A percentile compares a stretch with the other conserved stretches of the same genome.
phyloP scores from a whole-genome alignment of 2,329 filamentous ascomycete species.

The Cyphellophora attinorum region DNA sequence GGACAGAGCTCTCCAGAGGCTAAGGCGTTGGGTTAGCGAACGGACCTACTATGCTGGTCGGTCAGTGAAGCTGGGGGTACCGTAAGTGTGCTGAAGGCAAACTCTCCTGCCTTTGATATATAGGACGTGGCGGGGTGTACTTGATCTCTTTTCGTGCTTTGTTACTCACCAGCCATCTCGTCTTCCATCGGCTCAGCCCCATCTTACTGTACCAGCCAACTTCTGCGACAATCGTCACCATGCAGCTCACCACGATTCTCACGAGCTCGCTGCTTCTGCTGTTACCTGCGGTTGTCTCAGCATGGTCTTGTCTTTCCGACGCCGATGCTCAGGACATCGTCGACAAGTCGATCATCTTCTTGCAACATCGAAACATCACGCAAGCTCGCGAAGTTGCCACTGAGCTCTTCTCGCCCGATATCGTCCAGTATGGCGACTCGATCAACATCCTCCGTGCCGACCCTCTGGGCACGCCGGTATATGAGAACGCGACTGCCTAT shows the following conservation, averaged over 20 bases:
- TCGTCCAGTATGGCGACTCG: constrained; percentile 13
- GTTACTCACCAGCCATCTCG: too few relatives aligned
- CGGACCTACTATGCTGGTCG: too few relatives aligned
- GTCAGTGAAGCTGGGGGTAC: too few relatives aligned
- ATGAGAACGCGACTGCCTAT: constrained; percentile 4
- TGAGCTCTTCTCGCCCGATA: constrained; percentile 9
- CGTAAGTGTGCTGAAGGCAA: too few relatives aligned
- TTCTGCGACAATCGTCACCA: neutral
- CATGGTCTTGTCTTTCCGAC: constrained; percentile 8
- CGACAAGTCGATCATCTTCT: constrained; percentile 12
- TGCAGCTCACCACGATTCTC: neutral
- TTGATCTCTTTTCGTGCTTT: too few relatives aligned
- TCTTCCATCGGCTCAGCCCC: too few relatives aligned
- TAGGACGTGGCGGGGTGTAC: too few relatives aligned
- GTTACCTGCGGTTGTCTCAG: neutral
- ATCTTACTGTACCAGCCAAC: too few relatives aligned
- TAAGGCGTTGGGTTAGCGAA: too few relatives aligned
- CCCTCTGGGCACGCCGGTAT: constrained; percentile 4
- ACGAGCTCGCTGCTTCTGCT: neutral
- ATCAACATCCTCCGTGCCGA: constrained; percentile 14
- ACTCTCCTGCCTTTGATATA: too few relatives aligned
- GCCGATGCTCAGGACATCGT: constrained; percentile 10
- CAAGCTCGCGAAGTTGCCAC: constrained; percentile 11
- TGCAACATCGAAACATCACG: constrained; percentile 7
- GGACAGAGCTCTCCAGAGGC: too few relatives aligned